Percentiles rank a stretch among this genome's conserved stretches.
Evolutionary conservation across 2,329 filamentous ascomycete species (phyloP).

Genomic region (Penicillium sp.): DNA sequence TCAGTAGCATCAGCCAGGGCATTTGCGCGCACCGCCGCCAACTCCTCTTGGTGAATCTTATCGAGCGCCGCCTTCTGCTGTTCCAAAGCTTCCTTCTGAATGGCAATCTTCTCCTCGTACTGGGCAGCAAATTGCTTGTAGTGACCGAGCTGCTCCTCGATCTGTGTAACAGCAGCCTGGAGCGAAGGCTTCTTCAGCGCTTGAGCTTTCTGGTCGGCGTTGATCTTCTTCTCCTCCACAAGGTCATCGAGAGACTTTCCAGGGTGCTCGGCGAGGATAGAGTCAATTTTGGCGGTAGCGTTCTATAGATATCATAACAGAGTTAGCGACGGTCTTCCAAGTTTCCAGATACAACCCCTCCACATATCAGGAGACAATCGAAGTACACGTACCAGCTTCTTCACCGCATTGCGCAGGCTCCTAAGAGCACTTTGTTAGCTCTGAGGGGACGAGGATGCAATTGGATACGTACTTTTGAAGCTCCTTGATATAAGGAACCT

Average conservation of each 20-base stretch:
- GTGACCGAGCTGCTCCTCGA: constrained; percentile 61
- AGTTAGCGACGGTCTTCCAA: constrained; percentile 7
- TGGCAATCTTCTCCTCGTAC: constrained; percentile 55
- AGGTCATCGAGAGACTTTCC: constrained; percentile 63
- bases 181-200: constrained; percentile 63
- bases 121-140: constrained; percentile 62
- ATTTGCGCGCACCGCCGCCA: constrained; percentile 54
- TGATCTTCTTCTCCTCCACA: constrained; percentile 63
- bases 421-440: constrained; percentile 46
- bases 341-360: background rate
- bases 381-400: constrained; percentile 76
- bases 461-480: constrained; percentile 72
- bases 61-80: constrained; percentile 59
- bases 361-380: background rate
- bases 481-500: constrained; percentile 82
- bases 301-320: constrained; percentile 44
- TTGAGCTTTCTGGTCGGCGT: constrained; percentile 64
- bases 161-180: constrained; percentile 55
- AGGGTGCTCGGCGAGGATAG: constrained; percentile 61
- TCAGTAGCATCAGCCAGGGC: constrained; percentile 51
- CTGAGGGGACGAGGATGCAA: background rate
- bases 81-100: constrained; percentile 57
- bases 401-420: constrained; percentile 86
- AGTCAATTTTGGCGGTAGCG: constrained; percentile 60
- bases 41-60: constrained; percentile 56